Evolutionary conservation across 2,329 filamentous ascomycete species (phyloP), one percentile per base, ranked within the genome.

Genomic region (Colletotrichum ledebouriae): DNA sequence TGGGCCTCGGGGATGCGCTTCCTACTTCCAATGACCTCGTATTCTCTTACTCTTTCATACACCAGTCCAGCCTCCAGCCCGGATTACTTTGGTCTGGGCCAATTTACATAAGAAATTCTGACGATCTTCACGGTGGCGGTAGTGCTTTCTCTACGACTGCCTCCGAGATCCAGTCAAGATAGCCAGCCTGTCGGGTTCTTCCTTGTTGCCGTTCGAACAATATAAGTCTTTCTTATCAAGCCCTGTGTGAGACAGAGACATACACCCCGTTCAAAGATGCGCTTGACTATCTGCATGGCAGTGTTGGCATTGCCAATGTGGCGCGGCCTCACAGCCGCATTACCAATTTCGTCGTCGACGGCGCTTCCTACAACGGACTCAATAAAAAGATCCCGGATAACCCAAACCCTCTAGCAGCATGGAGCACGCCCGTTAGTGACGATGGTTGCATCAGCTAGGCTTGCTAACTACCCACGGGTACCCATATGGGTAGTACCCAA

Each of bases 381-480:
- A 73, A 82, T 52, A 73, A 76, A 3, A 71, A 71, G 6, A 62
- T 66, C 2, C 59, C 57, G n/a, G 1, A 50, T 44, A 71, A 67
- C 41, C 67, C 74, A 12, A 55, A 71, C 42, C 67, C 72, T 52
- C 59, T 79, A 25, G 84, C 87, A 59, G 89, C 83, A 70, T 90
- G 89, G 88, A 81, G 80, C 15, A 84, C 82, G 52, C 75, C 80
- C 6, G 82, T 83, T 42, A 73, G 76, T 1, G 85, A 88, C 73
- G 81, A 85, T 71, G 86, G 86, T 34, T 89, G 83, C 74, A 79
- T 89, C 65, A 76, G 81, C 15, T n/a, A n/a, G n/a, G n/a, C n/a
- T n/a, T n/a, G n/a, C n/a, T n/a, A n/a, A n/a, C n/a, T n/a, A n/a
- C n/a, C n/a, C n/a, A n/a, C n/a, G n/a, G n/a, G n/a, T n/a, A n/a